Percentiles rank a stretch among this genome's conserved stretches.
phyloP scores from a whole-genome alignment of 805 yeast genomes.

The Yarrowia divulgata region DNA sequence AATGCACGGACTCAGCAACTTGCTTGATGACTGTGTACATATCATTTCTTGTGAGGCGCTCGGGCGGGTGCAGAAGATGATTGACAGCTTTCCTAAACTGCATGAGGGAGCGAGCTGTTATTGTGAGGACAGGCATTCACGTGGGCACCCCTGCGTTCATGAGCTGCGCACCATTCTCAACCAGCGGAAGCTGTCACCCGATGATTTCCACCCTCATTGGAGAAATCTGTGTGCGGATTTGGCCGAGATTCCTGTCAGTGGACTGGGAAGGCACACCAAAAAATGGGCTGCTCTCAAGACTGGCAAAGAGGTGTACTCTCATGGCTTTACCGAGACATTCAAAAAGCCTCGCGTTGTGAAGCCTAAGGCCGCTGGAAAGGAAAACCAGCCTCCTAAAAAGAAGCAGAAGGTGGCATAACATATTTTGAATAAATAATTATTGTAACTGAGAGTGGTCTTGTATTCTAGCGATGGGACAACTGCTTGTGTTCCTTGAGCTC shows the following conservation, averaged over 20 bases:
- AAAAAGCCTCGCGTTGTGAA: not conserved
- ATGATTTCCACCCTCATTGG: constrained; percentile 10
- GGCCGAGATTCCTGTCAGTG: not conserved
- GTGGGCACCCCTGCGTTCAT: not conserved
- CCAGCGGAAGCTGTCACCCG: not conserved
- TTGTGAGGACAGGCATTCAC: not conserved
- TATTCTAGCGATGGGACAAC: too few relatives aligned
- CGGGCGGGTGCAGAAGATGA: not conserved
- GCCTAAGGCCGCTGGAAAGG: constrained; percentile 2
- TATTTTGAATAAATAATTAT: not conserved
- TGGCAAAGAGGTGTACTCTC: not conserved
- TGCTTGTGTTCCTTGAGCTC: not conserved
- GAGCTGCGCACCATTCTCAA: not conserved
- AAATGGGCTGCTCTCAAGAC: not conserved
- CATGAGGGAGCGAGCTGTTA: not conserved
- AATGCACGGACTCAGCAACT: not conserved
- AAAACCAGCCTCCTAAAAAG: not conserved
- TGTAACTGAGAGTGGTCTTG: too few relatives aligned
- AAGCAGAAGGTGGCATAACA: not conserved
- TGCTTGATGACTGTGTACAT: not conserved
- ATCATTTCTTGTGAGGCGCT: not conserved
- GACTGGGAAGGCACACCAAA: not conserved
- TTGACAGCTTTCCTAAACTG: not conserved
- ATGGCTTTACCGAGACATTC: not conserved
- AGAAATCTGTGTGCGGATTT: not conserved